A percentile compares a stretch with the other conserved stretches of the same genome.
phyloP scores from a whole-genome alignment of 306 rosid species.

The Gastrolobium bilobum region DNA sequence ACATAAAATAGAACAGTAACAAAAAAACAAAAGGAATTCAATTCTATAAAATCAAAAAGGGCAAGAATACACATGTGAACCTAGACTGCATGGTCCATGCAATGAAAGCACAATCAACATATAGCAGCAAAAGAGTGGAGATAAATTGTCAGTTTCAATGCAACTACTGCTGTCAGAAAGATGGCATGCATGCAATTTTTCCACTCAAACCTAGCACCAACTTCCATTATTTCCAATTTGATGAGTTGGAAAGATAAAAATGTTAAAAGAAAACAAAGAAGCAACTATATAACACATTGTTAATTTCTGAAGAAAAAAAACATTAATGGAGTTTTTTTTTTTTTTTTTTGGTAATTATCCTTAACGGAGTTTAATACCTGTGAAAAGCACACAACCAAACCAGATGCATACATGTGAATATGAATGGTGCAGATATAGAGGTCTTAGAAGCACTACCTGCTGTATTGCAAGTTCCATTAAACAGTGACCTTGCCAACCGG shows the following conservation, averaged over 20 bases:
- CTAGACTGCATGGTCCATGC: background rate
- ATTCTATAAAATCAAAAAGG: background rate
- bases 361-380: background rate
- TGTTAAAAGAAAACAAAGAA: background rate
- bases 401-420: slow-evolving; percentile 1
- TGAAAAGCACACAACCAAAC: background rate
- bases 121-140: background rate
- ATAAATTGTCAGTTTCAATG: slow-evolving; percentile 1
- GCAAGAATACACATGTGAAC: background rate
- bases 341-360: too few relatives aligned
- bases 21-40: slow-evolving; percentile 24
- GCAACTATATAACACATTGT: background rate
- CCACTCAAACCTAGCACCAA: background rate
- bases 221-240: background rate
- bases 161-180: background rate
- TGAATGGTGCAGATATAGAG: background rate
- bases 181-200: background rate
- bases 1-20: slow-evolving; percentile 33
- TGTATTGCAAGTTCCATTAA: slow-evolving; percentile 84
- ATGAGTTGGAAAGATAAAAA: background rate
- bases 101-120: slow-evolving; percentile 9
- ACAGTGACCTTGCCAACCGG: slow-evolving; percentile 97
- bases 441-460: slow-evolving; percentile 58
- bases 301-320: background rate
- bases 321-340: background rate